Evolutionary conservation across 257 asterid genomes (phyloP).

Genomic region (Solanum chaucha): DNA sequence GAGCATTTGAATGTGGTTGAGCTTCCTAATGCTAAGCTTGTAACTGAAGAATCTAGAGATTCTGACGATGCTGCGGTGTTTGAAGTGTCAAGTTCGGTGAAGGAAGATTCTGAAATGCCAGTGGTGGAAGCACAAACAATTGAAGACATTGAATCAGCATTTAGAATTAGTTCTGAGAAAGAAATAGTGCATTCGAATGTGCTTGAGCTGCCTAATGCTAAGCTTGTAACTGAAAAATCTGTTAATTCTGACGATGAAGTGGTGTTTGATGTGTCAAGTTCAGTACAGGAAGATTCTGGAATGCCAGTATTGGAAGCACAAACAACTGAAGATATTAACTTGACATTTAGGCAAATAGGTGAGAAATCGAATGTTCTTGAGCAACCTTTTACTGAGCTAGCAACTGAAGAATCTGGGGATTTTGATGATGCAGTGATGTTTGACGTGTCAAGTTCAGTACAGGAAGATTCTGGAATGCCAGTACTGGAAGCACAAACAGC

Average conservation of each 20-base stretch:
- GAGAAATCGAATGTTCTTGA: not conserved
- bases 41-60: conserved; percentile 2
- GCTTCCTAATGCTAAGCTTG: conserved; percentile 7
- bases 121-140: conserved; percentile 20
- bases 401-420: not conserved
- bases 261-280: not conserved
- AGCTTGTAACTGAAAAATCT: not conserved
- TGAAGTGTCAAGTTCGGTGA: conserved; percentile 3
- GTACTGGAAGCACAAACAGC: conserved; percentile 20
- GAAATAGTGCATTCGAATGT: not conserved
- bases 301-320: not conserved
- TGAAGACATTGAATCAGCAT: conserved; percentile 15
- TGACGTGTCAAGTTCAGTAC: not conserved
- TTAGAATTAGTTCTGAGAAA: conserved; percentile 9
- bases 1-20: conserved; percentile 2
- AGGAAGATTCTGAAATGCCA: conserved; percentile 5
- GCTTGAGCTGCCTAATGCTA: not conserved
- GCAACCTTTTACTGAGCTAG: not conserved
- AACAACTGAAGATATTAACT: not conserved
- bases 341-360: not conserved
- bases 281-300: not conserved
- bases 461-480: conserved; percentile 3
- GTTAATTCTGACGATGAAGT: not conserved
- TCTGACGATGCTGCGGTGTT: not conserved
- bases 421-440: not conserved